Base-by-base conservation (phyloP, 2,329 filamentous ascomycete genomes). In the Epichloe baconii region DNA sequence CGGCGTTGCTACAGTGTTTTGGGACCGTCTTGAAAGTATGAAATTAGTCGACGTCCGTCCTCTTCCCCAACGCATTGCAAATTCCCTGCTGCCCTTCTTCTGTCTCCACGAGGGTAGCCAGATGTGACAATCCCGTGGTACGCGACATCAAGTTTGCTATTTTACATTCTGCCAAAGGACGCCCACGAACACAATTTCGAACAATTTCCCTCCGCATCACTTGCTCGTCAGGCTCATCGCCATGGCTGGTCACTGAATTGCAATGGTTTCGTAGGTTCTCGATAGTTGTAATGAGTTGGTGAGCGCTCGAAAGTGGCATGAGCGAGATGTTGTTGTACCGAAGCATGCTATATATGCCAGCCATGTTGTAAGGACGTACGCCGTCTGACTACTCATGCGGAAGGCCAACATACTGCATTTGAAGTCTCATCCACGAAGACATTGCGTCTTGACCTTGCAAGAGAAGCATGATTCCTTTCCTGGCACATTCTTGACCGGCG, bases 381-480 rank as follows among this genome's bases (percentile, higher is more conserved):
- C n/a, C 12, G n/a, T 43, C 23, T 7, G 5, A 21, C 11, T 3
- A 14, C 17, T 31, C 7, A 26, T 11, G 5, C 23, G 17, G 17
- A 5, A 34, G 11, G 21, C 10, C 21, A 21, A 42, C 68, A 56
- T 59, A 76, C 72, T 69, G 60, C 47, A 71, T 61, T 48, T 79
- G 74, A 37, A 79, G 59, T 15, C 59, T 62, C 62, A 69, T 68
- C 49, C 74, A 66, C 1, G 59, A 48, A 31, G 61, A 58, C 57
- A 68, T 65, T 34, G 64, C 50, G 12, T 56, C 59, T 11, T 58
- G 54, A 4, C 64, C 61, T 40, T 61, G 59, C 41, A 77, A 55
- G 15, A 78, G 61, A 49, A 77, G 71, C 15, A 78, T 46, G 26
- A 75, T 59, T n/a, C 65, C 73, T 10, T 65, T 58, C 50, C 70